These are phyloP conservation scores for Epichloe amarillans DNA, from an alignment of 2,329 filamentous ascomycete genomes.

Conservation along the genomic window DNA sequence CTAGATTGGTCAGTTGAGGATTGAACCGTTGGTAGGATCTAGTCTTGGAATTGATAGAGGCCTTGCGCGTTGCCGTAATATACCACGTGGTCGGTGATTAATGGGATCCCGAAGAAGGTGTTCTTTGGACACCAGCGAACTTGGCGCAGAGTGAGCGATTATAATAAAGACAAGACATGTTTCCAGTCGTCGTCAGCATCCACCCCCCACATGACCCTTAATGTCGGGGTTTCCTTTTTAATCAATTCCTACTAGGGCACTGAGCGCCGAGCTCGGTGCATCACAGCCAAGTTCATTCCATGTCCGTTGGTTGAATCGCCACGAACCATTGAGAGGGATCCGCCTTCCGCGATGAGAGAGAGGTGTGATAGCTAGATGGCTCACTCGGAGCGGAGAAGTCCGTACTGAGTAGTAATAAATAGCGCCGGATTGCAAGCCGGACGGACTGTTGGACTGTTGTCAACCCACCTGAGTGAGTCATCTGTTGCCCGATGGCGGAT, in stretches of 20 bases:
- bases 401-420: not conserved
- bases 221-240: not conserved
- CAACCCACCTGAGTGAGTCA: not conserved
- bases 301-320: not conserved
- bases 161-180: not conserved
- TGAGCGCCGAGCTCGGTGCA: not conserved
- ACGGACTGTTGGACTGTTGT: not conserved
- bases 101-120: no score
- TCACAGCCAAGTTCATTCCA: not conserved
- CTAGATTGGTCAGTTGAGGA: not conserved
- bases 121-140: not conserved
- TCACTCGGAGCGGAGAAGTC: not conserved
- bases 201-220: not conserved
- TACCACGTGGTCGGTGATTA: no score
- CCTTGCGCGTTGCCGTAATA: not conserved
- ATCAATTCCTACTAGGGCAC: not conserved
- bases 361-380: not conserved
- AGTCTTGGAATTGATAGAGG: not conserved
- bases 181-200: not conserved
- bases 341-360: not conserved
- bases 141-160: not conserved
- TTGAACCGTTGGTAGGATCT: no score
- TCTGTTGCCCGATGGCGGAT: no score
- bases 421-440: not conserved
- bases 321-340: not conserved